These are phyloP conservation scores for Trypanosoma cruzi DNA, from an alignment of 208 protist species.

Conservation along the genomic window DNA sequence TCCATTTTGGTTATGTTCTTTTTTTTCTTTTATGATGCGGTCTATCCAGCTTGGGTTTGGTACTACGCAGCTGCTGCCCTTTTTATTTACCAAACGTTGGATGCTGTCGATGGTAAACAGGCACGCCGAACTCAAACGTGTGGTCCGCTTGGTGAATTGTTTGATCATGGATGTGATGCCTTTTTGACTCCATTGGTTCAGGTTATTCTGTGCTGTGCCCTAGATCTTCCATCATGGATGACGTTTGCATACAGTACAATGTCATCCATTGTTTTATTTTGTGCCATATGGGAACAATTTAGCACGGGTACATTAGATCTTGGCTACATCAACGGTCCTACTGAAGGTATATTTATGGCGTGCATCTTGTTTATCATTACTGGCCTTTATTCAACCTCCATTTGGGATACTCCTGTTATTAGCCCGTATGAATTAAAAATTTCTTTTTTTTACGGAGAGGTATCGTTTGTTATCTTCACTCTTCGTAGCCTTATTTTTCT, in stretches of 20 bases:
- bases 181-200: conserved; percentile 83
- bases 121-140: conserved; percentile 89
- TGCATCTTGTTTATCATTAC: conserved; percentile 66
- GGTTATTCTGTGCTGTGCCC: conserved; percentile 52
- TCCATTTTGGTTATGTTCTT: conserved; percentile 56
- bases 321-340: conserved; percentile 88
- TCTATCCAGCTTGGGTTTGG: conserved; percentile 89
- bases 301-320: conserved; percentile 91
- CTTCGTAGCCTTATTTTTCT: conserved; percentile 51
- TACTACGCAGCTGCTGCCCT: conserved; percentile 65
- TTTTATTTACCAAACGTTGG: conserved; percentile 94
- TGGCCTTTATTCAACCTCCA: conserved; percentile 30
- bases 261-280: conserved; percentile 66
- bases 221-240: conserved; percentile 38
- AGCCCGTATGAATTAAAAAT: conserved; percentile 40
- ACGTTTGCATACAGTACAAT: conserved; percentile 56
- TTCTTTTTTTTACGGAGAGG: conserved; percentile 9
- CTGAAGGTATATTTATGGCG: conserved; percentile 82
- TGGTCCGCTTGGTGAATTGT: conserved; percentile 95
- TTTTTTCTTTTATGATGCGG: conserved; percentile 52
- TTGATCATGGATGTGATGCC: conserved; percentile 96
- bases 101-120: conserved; percentile 97
- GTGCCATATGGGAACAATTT: conserved; percentile 90
- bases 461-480: conserved; percentile 39
- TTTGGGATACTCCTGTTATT: conserved; percentile 55